Conservation (phyloP, 2,329 filamentous ascomycete species). For the Fusarium ramigenum region DNA sequence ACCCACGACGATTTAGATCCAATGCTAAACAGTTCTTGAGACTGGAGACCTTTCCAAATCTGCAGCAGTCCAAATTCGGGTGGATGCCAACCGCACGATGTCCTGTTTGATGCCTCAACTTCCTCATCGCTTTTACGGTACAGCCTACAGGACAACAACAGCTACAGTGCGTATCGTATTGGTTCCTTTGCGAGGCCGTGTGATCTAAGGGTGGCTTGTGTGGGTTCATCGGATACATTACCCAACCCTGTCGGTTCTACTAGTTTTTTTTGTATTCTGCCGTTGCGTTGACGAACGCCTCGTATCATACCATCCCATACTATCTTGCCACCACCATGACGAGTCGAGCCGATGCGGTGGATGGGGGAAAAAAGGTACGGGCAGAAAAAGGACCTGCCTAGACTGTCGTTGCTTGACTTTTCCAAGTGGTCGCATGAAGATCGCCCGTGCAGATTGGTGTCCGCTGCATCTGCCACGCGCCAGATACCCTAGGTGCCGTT, state of each 20-base stretch:
- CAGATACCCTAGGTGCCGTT: slow-evolving; percentile 8
- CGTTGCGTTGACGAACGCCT: not conserved
- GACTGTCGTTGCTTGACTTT: not conserved
- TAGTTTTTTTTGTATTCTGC: not conserved
- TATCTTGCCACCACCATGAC: slow-evolving; percentile 19
- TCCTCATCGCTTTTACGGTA: not conserved
- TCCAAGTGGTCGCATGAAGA: slow-evolving; percentile 32
- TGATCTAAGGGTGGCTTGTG: slow-evolving; percentile 1
- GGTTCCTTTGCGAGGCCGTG: not conserved
- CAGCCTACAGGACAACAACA: not conserved
- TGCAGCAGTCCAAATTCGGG: slow-evolving; percentile 34
- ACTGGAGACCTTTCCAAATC: slow-evolving; percentile 25
- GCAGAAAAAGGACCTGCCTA: not conserved
- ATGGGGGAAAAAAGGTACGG: not conserved
- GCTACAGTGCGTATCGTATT: not conserved
- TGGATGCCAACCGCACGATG: slow-evolving; percentile 14
- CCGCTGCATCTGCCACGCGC: slow-evolving; percentile 31
- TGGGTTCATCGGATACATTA: slow-evolving; percentile 15
- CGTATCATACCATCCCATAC: not conserved
- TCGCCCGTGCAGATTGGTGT: slow-evolving; percentile 29
- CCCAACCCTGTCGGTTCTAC: slow-evolving; percentile 10
- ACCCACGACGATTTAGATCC: slow-evolving; percentile 16
- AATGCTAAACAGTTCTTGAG: slow-evolving; percentile 35
- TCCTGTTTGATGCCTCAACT: not conserved
- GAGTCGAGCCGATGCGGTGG: not conserved